A percentile compares a stretch with the other conserved stretches of the same genome.
Conservation (phyloP, 352 stramenopile genomes). For the Phytophthora cryptogea region DNA sequence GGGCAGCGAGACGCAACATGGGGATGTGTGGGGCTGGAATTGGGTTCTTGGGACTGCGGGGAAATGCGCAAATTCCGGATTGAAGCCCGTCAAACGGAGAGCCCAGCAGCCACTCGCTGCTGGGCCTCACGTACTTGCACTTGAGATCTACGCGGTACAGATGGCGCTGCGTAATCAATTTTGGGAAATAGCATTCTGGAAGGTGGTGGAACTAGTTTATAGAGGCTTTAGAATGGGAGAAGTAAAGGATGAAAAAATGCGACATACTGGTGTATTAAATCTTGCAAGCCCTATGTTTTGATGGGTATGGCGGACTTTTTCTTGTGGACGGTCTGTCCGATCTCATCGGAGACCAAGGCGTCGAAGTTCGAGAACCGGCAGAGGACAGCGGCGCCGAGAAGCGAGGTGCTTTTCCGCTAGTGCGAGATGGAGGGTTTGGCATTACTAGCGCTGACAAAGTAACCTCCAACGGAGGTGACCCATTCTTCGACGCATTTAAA, state of each 20-base stretch:
- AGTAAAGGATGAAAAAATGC: neutral
- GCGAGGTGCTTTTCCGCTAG: neutral
- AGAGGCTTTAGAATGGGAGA: neutral
- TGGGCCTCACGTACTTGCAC: slow-evolving; percentile 22
- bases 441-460: neutral
- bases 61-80: slow-evolving; percentile 42
- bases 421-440: neutral
- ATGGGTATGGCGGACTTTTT: slow-evolving; percentile 13
- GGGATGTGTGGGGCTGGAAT: neutral
- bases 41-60: slow-evolving; percentile 11
- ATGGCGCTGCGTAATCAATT: neutral
- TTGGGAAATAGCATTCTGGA: neutral
- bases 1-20: slow-evolving; percentile 33
- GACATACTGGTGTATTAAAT: slow-evolving; percentile 11
- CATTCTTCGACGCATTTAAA: neutral
- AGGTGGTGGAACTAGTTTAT: neutral
- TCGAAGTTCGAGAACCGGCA: too few relatives aligned
- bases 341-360: slow-evolving; percentile 20
- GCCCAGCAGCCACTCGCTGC: slow-evolving; percentile 30
- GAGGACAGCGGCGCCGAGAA: neutral
- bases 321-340: slow-evolving; percentile 20
- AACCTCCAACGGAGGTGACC: neutral
- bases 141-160: slow-evolving; percentile 5
- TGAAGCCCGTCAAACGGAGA: slow-evolving; percentile 20
- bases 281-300: neutral